Evolutionary conservation across 2,329 filamentous ascomycete genomes (phyloP), one percentile per base, ranked within the genome.

Genomic region (Teratosphaeria pseudoeucalypti): DNA sequence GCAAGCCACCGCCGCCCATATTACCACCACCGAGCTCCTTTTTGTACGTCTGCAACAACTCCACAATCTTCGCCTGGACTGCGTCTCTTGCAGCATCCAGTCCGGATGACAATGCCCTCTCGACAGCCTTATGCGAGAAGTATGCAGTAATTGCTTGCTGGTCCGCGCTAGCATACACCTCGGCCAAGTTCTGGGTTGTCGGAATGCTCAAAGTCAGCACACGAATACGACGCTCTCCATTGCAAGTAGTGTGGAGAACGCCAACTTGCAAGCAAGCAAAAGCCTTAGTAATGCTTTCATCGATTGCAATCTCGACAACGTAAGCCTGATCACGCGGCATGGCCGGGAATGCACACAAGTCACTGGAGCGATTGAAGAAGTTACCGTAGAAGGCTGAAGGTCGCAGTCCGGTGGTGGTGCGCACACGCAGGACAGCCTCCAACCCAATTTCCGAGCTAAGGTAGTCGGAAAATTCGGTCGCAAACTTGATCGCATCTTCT

Each of bases 361-460:
- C 94, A 16, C 92, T 96, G 72, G 90, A 96, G 67, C 94, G 85
- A 79, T 97, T 99, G 82, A 99, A 99, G 77, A 99, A 99, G 78
- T 99, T 99, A 66, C 94, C 94, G 75, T 97, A 99, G 77, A 99
- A 99, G 1, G 92, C 92, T 77, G 87, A 96, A 89, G 97, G 97
- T 58, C 94, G 86, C 61, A 99, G 78, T 57, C 94, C 94, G 27
- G 92, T 97, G 1, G 92, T 96, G 19, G 94, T 94, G 65, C 94
- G 87, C 47, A 99, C 94, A 72, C 94, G 88, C 59, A 99, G 86
- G 43, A 99, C 94, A 52, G 94, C 94, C 76, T 99, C 94, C 39
- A 99, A 78, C 0, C 92, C 94, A 71, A 99, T 96, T 74, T 99
- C 94, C 0, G 92, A 86, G 10, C 92, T 96, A n/a, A 99, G 79